Evolutionary conservation across 805 yeast genomes (phyloP), one percentile per base, ranked within the genome.

Genomic region (Myxozyma mucilagina): DNA sequence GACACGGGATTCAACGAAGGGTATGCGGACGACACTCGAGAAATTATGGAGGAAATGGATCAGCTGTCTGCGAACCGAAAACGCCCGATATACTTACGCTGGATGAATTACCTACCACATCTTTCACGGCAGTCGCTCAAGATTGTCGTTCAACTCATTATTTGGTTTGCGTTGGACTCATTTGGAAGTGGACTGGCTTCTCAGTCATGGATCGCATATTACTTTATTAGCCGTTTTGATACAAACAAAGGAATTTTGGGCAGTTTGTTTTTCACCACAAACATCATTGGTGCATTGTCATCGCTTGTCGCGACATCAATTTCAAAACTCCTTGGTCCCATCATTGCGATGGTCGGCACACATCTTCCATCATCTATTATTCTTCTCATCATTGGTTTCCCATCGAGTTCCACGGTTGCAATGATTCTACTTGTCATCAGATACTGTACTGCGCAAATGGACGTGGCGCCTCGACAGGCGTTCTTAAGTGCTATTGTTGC

Each of bases 181-280:
- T 79, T 91, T 53, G 97, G 96, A 0, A 85, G 84, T 65, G 97
- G 97, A 1, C 87, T 91, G 73, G 87, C 90, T 90, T 86, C 96
- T 1, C 79, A 85, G 48, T 47, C 96, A 0, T 92, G 97, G 97
- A 80, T 87, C 47, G 90, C 90, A 43, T 91, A 87, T 71, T 91
- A 89, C 74, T 86, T 89, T 76, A 82, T 84, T 58, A 80, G 79
- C 39, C 73, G 76, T 13, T 90, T 86, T 67, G 66, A 72, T 1
- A 74, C 84, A 34, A 72, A 84, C 1, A 84, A 91, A 2, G 75
- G 85, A 0, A 73, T 79, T 0, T 74, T 90, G 49, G 97, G 97
- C 4, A 65, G 80, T 0, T 75, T 90, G 34, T 89, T 89, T 72
- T 88, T 88, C 67, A 65, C 76, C 39, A 82, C 89, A 0, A 87